Evolutionary conservation across 495 filamentous ascomycete genomes (phyloP).

Genomic region (Penicillium herquei): DNA sequence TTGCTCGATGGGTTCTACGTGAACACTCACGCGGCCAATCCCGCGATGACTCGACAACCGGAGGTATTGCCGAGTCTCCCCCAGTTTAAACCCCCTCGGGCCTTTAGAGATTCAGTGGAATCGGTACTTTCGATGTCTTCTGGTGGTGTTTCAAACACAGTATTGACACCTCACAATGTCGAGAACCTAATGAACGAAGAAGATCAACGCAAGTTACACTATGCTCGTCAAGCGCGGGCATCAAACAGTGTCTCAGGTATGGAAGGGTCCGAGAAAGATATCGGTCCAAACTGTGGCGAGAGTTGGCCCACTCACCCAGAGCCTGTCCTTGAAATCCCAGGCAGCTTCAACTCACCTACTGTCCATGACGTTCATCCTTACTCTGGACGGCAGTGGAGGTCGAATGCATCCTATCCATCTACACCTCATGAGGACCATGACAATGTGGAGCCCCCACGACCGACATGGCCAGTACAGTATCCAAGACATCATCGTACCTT

Average conservation of each 20-base stretch:
- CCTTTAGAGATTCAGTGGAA: constrained; percentile 62
- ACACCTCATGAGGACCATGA: background rate
- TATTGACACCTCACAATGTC: constrained; percentile 72
- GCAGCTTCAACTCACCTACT: background rate
- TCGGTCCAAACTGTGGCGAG: background rate
- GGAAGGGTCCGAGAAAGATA: background rate
- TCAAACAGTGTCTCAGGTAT: constrained; percentile 10
- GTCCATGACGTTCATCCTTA: background rate
- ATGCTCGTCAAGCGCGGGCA: constrained; percentile 61
- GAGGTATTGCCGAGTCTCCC: constrained; percentile 26
- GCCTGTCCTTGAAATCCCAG: background rate
- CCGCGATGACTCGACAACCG: constrained; percentile 33
- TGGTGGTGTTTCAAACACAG: constrained; percentile 58
- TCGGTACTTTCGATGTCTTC: constrained; percentile 56
- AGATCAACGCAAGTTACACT: constrained; percentile 66
- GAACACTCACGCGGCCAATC: constrained; percentile 32
- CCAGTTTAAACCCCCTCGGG: constrained; percentile 53
- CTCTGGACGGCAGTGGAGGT: no score
- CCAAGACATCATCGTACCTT: background rate
- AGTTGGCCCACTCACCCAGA: background rate
- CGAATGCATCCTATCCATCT: background rate
- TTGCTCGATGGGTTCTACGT: constrained; percentile 56
- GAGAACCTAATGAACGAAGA: constrained; percentile 83
- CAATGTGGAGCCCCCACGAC: background rate
- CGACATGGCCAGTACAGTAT: background rate